phyloP scores from a whole-genome alignment of 139 green algal genomes.

The Dunaliella primolecta region DNA sequence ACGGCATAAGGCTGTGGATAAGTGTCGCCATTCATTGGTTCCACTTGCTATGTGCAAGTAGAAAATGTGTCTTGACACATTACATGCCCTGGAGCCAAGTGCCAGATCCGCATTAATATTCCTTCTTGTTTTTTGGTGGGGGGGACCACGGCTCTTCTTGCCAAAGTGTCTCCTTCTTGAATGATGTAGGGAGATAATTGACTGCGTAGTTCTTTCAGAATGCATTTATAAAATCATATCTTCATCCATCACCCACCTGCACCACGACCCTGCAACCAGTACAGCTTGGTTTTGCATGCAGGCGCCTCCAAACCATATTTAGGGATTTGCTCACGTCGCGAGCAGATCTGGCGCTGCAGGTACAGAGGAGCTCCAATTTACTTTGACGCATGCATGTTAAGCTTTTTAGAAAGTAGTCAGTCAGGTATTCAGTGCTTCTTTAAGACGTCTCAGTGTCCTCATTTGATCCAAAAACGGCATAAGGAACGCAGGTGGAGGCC shows the following conservation, averaged over 20 bases:
- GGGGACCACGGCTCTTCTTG: not conserved
- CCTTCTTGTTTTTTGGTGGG: not conserved
- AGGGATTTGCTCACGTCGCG: not conserved
- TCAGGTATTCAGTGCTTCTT: not conserved
- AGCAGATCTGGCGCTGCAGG: not conserved
- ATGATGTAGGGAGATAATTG: too few relatives aligned
- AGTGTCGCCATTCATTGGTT: too few relatives aligned
- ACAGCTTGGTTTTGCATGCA: not conserved
- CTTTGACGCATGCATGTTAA: not conserved
- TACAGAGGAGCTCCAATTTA: too few relatives aligned
- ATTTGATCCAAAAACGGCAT: not conserved
- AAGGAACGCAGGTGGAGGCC: conserved; percentile 12
- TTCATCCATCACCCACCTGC: not conserved
- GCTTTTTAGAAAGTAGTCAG: not conserved
- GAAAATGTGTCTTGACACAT: too few relatives aligned
- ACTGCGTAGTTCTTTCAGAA: too few relatives aligned
- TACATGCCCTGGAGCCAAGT: too few relatives aligned
- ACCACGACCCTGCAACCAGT: not conserved
- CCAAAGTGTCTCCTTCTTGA: not conserved
- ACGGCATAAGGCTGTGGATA: too few relatives aligned
- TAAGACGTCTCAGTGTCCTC: not conserved
- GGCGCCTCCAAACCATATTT: not conserved
- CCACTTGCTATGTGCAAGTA: too few relatives aligned
- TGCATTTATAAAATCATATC: not conserved
- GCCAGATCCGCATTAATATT: not conserved